Base-by-base conservation (phyloP, 257 asterid genomes). In the Gardenia jasminoides region DNA sequence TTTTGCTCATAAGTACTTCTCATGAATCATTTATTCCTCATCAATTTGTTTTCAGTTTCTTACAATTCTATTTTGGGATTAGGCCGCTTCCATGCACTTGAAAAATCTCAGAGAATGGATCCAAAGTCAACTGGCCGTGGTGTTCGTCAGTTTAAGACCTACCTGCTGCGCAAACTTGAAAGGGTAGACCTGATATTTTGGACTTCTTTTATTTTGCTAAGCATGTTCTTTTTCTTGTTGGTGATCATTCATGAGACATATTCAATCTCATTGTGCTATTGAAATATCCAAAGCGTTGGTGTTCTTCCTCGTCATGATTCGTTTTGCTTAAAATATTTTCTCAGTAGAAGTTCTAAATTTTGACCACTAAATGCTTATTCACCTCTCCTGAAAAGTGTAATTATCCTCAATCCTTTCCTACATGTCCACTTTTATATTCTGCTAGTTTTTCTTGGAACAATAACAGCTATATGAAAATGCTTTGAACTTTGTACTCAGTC, bases 41-140 rank as follows among this genome's bases (percentile, higher is more conserved):
- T 24, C 44, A 28, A 17, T 20, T 79, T 61, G n/a, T 20, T 17
- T 82, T 39, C 62, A 67, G 43, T 66, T 72, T 17, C 43, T 64
- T 66, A 79, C 66, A 39, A 76, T 67, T 81, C 67, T 56, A 68
- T 36, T 79, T 78, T 67, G 81, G 71, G 58, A 83, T 75, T 79
- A 96, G 99, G 99, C 77, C 98, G 97, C 78, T 93, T 92, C 85
- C 96, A 92, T 87, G 99, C 99, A 62, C 91, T 96, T 67, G 98
- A 96, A 87, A 96, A 89, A 85, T 96, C 98, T 76, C 98, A 96
- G 83, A 82, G 90, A 84, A 88, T 90, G 97, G 98, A 96, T 80
- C 90, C 87, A 36, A 87, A 84, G 68, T 96, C 99, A 84, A 89
- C 80, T 80, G 99, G 99, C 39, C 88, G 97, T 66, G 99, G 99